Percentiles rank a stretch among this genome's conserved stretches.
Evolutionary conservation across 768 basidiomycete species (phyloP).

Genomic region (Cyclocybe cylindracea): DNA sequence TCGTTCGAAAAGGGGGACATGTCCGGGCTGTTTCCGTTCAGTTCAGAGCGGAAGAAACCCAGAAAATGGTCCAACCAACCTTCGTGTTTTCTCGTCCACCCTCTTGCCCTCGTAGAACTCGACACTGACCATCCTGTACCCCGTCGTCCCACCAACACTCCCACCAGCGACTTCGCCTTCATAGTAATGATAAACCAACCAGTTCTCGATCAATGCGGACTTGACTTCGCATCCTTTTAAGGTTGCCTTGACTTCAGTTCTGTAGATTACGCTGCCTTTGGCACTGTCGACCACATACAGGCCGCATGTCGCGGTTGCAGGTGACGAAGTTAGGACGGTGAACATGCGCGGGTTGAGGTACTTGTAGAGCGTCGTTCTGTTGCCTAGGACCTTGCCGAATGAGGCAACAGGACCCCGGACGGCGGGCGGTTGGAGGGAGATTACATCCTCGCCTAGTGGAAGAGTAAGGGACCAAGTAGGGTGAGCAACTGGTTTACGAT

Average conservation of each 20-base stretch:
- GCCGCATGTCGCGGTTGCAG: slow-evolving; percentile 43
- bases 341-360: slow-evolving; percentile 86
- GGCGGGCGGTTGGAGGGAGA: slow-evolving; percentile 45
- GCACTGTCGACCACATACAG: slow-evolving; percentile 79
- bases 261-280: slow-evolving; percentile 79
- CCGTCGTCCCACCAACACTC: slow-evolving; percentile 53
- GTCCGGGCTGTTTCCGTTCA: slow-evolving; percentile 35
- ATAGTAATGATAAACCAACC: slow-evolving; percentile 89
- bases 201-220: slow-evolving; percentile 80
- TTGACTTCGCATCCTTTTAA: slow-evolving; percentile 61
- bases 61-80: slow-evolving; percentile 44
- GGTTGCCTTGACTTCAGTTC: slow-evolving; percentile 48
- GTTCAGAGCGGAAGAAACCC: not conserved
- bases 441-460: slow-evolving; percentile 57
- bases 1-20: slow-evolving; percentile 50
- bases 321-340: slow-evolving; percentile 57
- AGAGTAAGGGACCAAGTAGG: slow-evolving; percentile 69
- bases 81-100: slow-evolving; percentile 68
- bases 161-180: slow-evolving; percentile 51
- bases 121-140: slow-evolving; percentile 75
- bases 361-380: slow-evolving; percentile 90
- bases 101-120: slow-evolving; percentile 85
- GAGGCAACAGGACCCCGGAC: slow-evolving; percentile 64
- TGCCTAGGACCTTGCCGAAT: slow-evolving; percentile 81
- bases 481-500: slow-evolving; percentile 46